Percentiles rank a stretch among this genome's conserved stretches.
Conservation (phyloP, 1,139 yeast genomes). For the Candida gigantensis region DNA sequence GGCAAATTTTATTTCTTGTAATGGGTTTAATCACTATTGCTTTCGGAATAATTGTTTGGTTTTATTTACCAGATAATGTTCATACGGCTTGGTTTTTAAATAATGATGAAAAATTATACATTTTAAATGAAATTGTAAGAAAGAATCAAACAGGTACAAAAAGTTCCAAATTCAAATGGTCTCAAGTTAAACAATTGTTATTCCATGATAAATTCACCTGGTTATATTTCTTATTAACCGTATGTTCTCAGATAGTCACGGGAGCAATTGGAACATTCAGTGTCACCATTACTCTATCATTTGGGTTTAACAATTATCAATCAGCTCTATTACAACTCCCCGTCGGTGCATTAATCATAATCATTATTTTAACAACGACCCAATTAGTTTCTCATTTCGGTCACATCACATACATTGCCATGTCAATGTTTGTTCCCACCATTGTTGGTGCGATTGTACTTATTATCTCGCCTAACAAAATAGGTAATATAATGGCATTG, state of each 20-base stretch:
- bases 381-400: slow-evolving; percentile 30
- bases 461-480: slow-evolving; percentile 24
- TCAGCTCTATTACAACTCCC: slow-evolving; percentile 46
- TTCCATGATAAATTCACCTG: slow-evolving; percentile 38
- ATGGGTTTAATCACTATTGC: slow-evolving; percentile 38
- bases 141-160: slow-evolving; percentile 36
- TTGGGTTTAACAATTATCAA: slow-evolving; percentile 34
- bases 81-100: slow-evolving; percentile 30
- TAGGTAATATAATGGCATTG: slow-evolving; percentile 37
- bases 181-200: slow-evolving; percentile 33
- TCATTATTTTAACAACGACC: slow-evolving; percentile 33
- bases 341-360: slow-evolving; percentile 37
- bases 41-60: slow-evolving; percentile 30
- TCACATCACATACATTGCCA: slow-evolving; percentile 27
- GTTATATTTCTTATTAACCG: slow-evolving; percentile 35
- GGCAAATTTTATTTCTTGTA: slow-evolving; percentile 42
- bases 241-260: slow-evolving; percentile 40
- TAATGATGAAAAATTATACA: slow-evolving; percentile 27
- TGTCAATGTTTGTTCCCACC: slow-evolving; percentile 37
- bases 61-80: slow-evolving; percentile 37
- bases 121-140: slow-evolving; percentile 32
- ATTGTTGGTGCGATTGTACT: slow-evolving; percentile 39
- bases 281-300: slow-evolving; percentile 38
- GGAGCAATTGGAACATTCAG: slow-evolving; percentile 44
- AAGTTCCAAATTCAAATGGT: slow-evolving; percentile 25